phyloP scores from a whole-genome alignment of 805 yeast species.

The Schwanniomyces vanrijiae region DNA sequence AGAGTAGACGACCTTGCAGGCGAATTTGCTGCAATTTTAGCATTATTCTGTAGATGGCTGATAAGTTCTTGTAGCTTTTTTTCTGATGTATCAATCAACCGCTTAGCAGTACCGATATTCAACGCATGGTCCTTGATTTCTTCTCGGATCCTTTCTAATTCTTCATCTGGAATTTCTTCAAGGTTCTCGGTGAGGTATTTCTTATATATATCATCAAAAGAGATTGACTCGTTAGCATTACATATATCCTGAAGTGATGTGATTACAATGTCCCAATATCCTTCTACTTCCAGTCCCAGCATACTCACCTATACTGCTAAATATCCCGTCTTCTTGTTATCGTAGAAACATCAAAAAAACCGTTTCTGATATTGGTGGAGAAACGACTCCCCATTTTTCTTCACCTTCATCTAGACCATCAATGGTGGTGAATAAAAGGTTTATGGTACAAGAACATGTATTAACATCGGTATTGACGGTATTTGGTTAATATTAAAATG shows the following conservation, averaged over 20 bases:
- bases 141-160: constrained; percentile 39
- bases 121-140: constrained; percentile 52
- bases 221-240: constrained; percentile 55
- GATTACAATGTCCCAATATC: constrained; percentile 67
- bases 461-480: neutral
- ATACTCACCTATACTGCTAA: neutral
- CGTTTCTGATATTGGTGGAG: neutral
- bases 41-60: constrained; percentile 21
- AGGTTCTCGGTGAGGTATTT: constrained; percentile 22
- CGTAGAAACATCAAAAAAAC: neutral
- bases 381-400: neutral
- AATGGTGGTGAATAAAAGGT: no score
- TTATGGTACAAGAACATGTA: neutral
- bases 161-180: constrained; percentile 25
- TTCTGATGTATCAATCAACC: constrained; percentile 38
- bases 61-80: constrained; percentile 51
- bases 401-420: no score
- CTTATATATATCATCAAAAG: constrained; percentile 45
- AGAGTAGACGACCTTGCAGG: constrained; percentile 7
- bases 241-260: constrained; percentile 69
- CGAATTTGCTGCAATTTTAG: constrained; percentile 3
- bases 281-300: constrained; percentile 40
- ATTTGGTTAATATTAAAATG: neutral
- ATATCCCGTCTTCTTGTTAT: neutral
- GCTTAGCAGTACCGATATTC: constrained; percentile 51